phyloP scores from a whole-genome alignment of 352 stramenopile species.

The Globisporangium perplexum region DNA sequence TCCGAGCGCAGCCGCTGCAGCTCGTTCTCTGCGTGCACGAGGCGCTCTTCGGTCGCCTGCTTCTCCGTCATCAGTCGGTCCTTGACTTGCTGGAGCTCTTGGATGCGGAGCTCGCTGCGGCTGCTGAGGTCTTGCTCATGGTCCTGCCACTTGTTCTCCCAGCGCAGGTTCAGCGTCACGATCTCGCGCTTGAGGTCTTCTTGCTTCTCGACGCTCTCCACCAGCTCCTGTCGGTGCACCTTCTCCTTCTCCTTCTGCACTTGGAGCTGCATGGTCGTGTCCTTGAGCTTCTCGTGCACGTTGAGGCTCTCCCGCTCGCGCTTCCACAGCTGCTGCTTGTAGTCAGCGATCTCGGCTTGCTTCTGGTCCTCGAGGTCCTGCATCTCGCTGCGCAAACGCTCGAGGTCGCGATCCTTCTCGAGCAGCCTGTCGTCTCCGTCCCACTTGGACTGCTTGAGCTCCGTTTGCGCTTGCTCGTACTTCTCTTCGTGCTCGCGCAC shows the following conservation, averaged over 20 bases:
- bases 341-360: conserved; percentile 26
- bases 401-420: conserved; percentile 57
- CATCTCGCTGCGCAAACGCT: conserved; percentile 35
- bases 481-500: conserved; percentile 46
- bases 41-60: conserved; percentile 44
- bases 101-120: conserved; percentile 35
- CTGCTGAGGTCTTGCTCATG: conserved; percentile 46
- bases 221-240: conserved; percentile 41
- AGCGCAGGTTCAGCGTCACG: conserved; percentile 52
- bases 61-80: conserved; percentile 54
- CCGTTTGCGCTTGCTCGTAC: conserved; percentile 37
- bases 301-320: conserved; percentile 33
- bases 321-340: conserved; percentile 51
- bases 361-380: conserved; percentile 59
- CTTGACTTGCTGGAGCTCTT: conserved; percentile 52
- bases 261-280: conserved; percentile 32
- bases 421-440: conserved; percentile 50
- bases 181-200: conserved; percentile 62
- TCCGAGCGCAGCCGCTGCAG: conserved; percentile 49
- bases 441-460: conserved; percentile 61
- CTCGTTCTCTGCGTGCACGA: conserved; percentile 60
- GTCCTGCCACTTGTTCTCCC: conserved; percentile 65
- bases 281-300: conserved; percentile 47
- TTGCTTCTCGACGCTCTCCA: conserved; percentile 46
- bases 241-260: conserved; percentile 64